Base-by-base conservation (phyloP, 306 rosid genomes). In the Fagus crenata region DNA sequence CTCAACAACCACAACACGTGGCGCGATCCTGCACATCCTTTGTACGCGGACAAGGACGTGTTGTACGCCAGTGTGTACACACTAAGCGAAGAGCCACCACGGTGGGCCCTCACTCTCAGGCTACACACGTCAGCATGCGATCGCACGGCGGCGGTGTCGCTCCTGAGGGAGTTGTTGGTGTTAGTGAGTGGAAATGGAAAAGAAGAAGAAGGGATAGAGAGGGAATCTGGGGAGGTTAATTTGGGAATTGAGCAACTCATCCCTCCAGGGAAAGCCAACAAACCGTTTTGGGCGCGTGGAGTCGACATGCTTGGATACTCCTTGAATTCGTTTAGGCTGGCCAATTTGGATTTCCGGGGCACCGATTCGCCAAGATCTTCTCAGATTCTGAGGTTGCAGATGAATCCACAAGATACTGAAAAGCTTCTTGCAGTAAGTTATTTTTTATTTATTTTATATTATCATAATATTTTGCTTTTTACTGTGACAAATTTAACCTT, bases 201-300 rank as follows among this genome's bases (percentile, higher is more conserved):
- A 43, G 84, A 56, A 80, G 37, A 28, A 78, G 68, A 71, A n/a
- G 13, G 4, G 91, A 84, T 31, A 87, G 49, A 76, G 2, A 70
- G 68, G 55, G 82, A 74, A 11, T 80, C 64, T 0, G 90, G 70
- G 22, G 82, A 78, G 86, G 79, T 85, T 60, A 46, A 65, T 55
- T 61, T 69, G 71, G 86, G 85, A 49, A 87, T 95, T 18, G 97
- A 95, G 86, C 92, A 95, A 72, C 64, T 92, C 28, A 80, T 95
- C 12, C 98, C 98, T 0, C 83, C 77, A 5, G 92, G 88, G 5
- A 90, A 87, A 73, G 83, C 69, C 46, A 81, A 78, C 31, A 95
- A 92, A 74, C 84, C 96, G 37, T 89, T 95, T 56, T 95, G 97
- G 98, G 87, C 91, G 84, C 97, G 98, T 87, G 98, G 98, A 0